Percentiles rank a stretch among this genome's conserved stretches.
Evolutionary conservation across 352 stramenopile genomes (phyloP).

Genomic region (Globisporangium nagaii): DNA sequence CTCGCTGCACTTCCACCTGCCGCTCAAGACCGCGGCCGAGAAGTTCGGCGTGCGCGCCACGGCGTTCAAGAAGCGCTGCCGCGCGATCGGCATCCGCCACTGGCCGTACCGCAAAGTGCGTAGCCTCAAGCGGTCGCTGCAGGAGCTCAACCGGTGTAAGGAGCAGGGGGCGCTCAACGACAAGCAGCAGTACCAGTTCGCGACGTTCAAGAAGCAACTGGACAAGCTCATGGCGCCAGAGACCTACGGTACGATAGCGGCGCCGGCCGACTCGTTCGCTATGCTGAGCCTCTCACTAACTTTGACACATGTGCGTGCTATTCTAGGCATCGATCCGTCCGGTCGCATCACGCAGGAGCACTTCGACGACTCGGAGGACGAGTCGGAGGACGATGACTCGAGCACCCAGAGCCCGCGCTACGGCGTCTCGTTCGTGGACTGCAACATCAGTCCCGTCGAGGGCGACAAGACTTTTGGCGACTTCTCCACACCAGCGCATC

Average conservation of each 20-base stretch:
- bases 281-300: not conserved
- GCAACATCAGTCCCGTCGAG: conserved; percentile 46
- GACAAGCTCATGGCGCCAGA: conserved; percentile 58
- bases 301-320: not conserved
- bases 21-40: conserved; percentile 60
- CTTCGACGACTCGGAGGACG: conserved; percentile 46
- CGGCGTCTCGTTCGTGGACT: conserved; percentile 40
- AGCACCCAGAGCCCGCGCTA: conserved; percentile 42
- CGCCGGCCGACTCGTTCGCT: not conserved
- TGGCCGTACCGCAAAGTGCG: conserved; percentile 73
- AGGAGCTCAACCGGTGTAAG: conserved; percentile 54
- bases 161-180: conserved; percentile 51
- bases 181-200: conserved; percentile 58
- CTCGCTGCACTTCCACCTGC: conserved; percentile 61
- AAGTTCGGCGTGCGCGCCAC: conserved; percentile 72
- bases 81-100: conserved; percentile 65
- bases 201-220: conserved; percentile 59
- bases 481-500: conserved; percentile 35
- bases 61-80: conserved; percentile 72
- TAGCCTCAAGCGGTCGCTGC: conserved; percentile 58
- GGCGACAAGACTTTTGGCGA: conserved; percentile 35
- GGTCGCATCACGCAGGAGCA: conserved; percentile 36
- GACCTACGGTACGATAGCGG: conserved; percentile 32
- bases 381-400: conserved; percentile 51
- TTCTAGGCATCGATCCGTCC: conserved; percentile 48